Evolutionary conservation across 371 early-diverging fungal genomes (phyloP), one percentile per base, ranked within the genome.

Genomic region (Mortierella sp.): DNA sequence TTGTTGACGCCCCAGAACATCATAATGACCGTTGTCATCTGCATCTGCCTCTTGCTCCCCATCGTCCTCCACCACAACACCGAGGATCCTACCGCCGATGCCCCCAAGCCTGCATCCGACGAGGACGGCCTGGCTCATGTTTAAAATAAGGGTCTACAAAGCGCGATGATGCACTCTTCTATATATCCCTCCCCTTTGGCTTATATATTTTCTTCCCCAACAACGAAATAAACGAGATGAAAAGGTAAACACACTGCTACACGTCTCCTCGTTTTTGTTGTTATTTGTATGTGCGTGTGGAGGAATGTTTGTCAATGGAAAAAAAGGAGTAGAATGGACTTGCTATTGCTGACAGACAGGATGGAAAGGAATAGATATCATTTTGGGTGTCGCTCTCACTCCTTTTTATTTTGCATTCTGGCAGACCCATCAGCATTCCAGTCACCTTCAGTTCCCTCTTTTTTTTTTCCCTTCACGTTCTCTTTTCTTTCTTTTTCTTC

Each of bases 1-100:
- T 48, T 85, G 71, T 43, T 85, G 51, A 85, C 86, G 1, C 86
- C 86, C 24, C 70, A 81, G 58, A 85, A 85, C 76, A 82, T 85
- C 32, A 85, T 85, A 74, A 85, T 85, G 86, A 85, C 86, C 3
- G 32, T 85, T 18, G 82, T 82, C 58, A 72, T 85, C 21, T 60
- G 76, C 68, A 44, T 75, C 43, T 85, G 86, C 51, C 54, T 85
- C 32, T 41, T 85, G 71, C n/a, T 85, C 8, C 86, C 86, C 18
- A 85, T 85, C 70, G 35, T 79, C 56, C 56, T 81, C 32, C 76
- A 85, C 43, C 79, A 77, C 44, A 58, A 79, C 48, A 55, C 29
- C 27, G 86, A 77, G 18, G 81, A 81, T n/a, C 76, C 81, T 70
- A 65, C 58, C 35, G 78, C 75, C 21, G 51, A 21, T 12, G 51